These are phyloP conservation scores for Apiotrichum mycotoxinovorans DNA, from an alignment of 1,284 basidiomycete species.

Conservation along the genomic window DNA sequence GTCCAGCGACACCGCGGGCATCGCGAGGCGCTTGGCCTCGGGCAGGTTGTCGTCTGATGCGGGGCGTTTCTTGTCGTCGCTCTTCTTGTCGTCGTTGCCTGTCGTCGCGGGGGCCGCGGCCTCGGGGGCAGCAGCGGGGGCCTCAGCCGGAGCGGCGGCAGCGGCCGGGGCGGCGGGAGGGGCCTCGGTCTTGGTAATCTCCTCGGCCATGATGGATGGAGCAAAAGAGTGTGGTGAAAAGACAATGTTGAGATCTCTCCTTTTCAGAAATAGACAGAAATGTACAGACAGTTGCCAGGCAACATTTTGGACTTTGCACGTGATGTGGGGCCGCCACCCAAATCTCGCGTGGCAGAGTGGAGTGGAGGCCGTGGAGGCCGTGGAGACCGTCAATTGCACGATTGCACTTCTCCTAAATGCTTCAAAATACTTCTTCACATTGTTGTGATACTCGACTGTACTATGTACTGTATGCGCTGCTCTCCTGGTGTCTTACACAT, in stretches of 20 bases:
- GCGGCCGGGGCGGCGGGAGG: background rate
- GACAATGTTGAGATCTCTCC: background rate
- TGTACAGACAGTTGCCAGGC: background rate
- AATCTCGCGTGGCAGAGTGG: too few species aligned
- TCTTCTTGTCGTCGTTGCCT: background rate
- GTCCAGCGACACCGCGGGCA: background rate
- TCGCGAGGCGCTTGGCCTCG: background rate
- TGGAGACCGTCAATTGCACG: too few species aligned
- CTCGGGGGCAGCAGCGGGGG: background rate
- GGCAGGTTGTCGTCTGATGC: background rate
- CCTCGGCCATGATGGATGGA: slow-evolving; percentile 9
- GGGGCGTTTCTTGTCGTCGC: too few species aligned
- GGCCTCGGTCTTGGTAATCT: background rate
- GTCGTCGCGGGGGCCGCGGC: too few species aligned
- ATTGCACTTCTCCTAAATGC: too few species aligned
- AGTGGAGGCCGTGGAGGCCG: too few species aligned
- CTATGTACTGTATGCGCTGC: background rate
- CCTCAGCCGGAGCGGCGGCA: background rate
- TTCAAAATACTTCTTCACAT: too few species aligned
- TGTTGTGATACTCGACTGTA: background rate
- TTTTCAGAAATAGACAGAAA: background rate
- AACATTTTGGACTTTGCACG: background rate
- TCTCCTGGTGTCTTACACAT: background rate
- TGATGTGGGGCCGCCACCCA: background rate
- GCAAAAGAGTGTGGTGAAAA: background rate